Evolutionary conservation across 306 rosid genomes (phyloP).

Genomic region (Oxytropis ochrocephala): DNA sequence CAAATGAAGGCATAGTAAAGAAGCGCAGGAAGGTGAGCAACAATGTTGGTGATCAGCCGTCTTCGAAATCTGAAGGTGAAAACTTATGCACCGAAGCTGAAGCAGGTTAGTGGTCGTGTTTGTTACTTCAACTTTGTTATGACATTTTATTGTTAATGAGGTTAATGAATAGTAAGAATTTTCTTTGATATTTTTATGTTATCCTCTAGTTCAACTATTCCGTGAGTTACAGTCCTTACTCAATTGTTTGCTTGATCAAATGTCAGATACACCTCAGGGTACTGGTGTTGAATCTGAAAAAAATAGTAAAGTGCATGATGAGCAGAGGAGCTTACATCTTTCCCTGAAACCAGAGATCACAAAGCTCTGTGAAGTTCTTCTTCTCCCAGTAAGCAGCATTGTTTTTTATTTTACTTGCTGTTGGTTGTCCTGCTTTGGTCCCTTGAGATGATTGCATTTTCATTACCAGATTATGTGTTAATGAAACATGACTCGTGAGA

Average conservation of each 20-base stretch:
- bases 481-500: not conserved
- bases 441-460: conserved; percentile 1
- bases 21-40: conserved; percentile 54
- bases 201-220: conserved; percentile 19
- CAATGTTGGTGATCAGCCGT: conserved; percentile 27
- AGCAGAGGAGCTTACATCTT: conserved; percentile 34
- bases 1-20: conserved; percentile 36
- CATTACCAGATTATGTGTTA: not conserved
- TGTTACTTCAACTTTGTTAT: conserved; percentile 11
- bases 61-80: conserved; percentile 37
- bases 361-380: conserved; percentile 34
- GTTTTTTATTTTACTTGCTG: conserved; percentile 8
- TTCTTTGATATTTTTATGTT: conserved; percentile 13
- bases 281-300: conserved; percentile 20
- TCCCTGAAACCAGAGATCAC: conserved; percentile 33
- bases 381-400: conserved; percentile 30
- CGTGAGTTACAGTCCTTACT: not conserved
- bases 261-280: conserved; percentile 26
- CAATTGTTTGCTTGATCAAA: conserved; percentile 16
- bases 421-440: conserved; percentile 18
- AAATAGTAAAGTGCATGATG: conserved; percentile 5
- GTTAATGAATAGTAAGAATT: not conserved
- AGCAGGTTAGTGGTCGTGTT: conserved; percentile 47
- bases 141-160: conserved; percentile 15
- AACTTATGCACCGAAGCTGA: conserved; percentile 24